phyloP scores from a whole-genome alignment of 768 basidiomycete species.

The Suillus subluteus region DNA sequence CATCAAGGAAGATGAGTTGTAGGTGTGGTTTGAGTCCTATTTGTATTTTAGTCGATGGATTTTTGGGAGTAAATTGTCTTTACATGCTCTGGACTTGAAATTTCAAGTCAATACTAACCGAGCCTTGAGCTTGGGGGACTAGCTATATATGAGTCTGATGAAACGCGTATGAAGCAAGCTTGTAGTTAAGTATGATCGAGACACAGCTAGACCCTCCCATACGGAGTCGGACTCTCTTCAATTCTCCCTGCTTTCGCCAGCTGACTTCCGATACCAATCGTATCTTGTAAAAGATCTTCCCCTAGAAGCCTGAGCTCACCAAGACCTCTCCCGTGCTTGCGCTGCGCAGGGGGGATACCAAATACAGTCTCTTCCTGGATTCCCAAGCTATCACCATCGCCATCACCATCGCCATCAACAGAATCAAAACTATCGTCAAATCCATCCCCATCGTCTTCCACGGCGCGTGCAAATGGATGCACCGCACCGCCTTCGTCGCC shows the following conservation, averaged over 20 bases:
- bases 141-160: neutral
- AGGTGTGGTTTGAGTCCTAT: conserved; percentile 2
- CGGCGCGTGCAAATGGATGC: conserved; percentile 60
- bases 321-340: conserved; percentile 33
- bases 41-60: conserved; percentile 5
- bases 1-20: conserved; percentile 49
- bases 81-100: neutral
- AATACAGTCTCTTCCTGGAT: conserved; percentile 72
- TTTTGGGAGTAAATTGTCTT: neutral
- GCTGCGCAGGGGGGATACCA: conserved; percentile 62
- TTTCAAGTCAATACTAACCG: neutral
- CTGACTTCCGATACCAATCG: conserved; percentile 60
- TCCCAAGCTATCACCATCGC: conserved; percentile 35
- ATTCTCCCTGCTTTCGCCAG: conserved; percentile 51
- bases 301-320: conserved; percentile 60
- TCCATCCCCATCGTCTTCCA: conserved; percentile 37
- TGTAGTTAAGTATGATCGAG: neutral
- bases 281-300: conserved; percentile 63
- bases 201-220: conserved; percentile 19
- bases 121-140: neutral
- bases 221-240: conserved; percentile 71
- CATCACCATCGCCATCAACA: conserved; percentile 46
- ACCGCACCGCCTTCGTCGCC: conserved; percentile 45
- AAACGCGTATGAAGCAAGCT: neutral
- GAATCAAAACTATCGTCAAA: conserved; percentile 60